A percentile compares a stretch with the other conserved stretches of the same genome.
These are phyloP conservation scores for Boletus pseudo-olivaceus DNA, from an alignment of 768 basidiomycete species.

Conservation along the genomic window DNA sequence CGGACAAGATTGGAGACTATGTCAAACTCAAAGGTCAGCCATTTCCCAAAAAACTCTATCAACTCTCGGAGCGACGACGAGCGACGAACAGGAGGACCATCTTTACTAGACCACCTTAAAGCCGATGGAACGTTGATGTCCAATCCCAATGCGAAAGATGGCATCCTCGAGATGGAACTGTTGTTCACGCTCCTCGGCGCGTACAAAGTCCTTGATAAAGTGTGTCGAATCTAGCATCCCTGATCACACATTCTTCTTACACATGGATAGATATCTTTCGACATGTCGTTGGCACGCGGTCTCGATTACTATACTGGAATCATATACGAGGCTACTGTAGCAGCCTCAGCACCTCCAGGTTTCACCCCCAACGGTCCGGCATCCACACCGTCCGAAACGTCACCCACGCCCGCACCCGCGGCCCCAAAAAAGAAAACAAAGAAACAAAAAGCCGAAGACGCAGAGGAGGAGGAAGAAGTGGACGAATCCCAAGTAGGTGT, in stretches of 20 bases:
- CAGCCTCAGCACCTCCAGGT: slow-evolving; percentile 89
- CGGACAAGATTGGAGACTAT: slow-evolving; percentile 95
- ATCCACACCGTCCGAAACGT: slow-evolving; percentile 24
- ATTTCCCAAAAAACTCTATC: neutral
- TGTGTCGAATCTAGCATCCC: slow-evolving; percentile 27
- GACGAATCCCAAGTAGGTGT: slow-evolving; percentile 94
- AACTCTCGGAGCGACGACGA: neutral
- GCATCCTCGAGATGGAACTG: slow-evolving; percentile 80
- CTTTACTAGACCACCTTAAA: slow-evolving; percentile 68
- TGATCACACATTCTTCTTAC: neutral
- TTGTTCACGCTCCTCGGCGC: slow-evolving; percentile 80
- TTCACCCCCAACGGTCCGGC: slow-evolving; percentile 55
- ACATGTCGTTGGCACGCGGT: slow-evolving; percentile 95
- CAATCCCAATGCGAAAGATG: slow-evolving; percentile 74
- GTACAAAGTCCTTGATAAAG: slow-evolving; percentile 77
- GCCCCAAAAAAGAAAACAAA: slow-evolving; percentile 38
- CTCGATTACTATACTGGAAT: slow-evolving; percentile 99
- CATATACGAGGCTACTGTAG: slow-evolving; percentile 95
- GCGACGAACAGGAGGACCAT: slow-evolving; percentile 58
- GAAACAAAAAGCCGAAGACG: slow-evolving; percentile 42
- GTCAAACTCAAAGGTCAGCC: slow-evolving; percentile 86
- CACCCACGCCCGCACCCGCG: slow-evolving; percentile 14
- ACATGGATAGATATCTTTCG: slow-evolving; percentile 76
- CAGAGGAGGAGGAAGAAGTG: slow-evolving; percentile 75
- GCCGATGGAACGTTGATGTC: slow-evolving; percentile 60